Base-by-base conservation (phyloP, 345 rosid genomes). In the Rhizophora apiculata region DNA sequence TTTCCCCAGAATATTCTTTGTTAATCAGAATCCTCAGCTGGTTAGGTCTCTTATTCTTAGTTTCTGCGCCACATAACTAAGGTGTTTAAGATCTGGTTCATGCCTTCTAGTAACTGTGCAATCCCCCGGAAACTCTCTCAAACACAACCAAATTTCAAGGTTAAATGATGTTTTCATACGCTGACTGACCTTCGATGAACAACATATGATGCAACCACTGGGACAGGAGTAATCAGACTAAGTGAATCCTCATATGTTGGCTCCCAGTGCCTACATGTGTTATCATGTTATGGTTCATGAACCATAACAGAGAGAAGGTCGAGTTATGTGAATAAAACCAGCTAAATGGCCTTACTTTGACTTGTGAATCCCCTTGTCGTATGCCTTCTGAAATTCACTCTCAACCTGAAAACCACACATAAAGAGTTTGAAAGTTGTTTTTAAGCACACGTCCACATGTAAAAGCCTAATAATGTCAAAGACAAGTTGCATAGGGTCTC, bases 351-450 rank as follows among this genome's bases (percentile, higher is more conserved):
- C 88, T 75, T 84, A 94, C 97, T 89, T 90, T 66, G 93, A 85
- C 81, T 89, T 89, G 32, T 73, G 93, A 78, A 92, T 88, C 60
- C 99, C 99, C 70, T 77, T 85, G 71, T 88, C 96, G 72, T 89
- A 89, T 63, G 96, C 93, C 82, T 88, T 88, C 73, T 88, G 97
- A 82, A 94, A 94, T 84, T 92, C 97, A 86, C 99, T 95, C 81
- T 89, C 88, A 64, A 88, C 97, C 99, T 94, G 86, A 60, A 79
- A 73, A 58, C 55, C 19, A 74, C 31, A 22, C 26, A 30, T 54
- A 76, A 62, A 56, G 72, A 73, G 52, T 37, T 20, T 10, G n/a
- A 55, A 49, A 27, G 7, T 63, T 48, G 56, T 63, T 51, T 66
- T 24, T 24, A 60, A 18, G 51, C 61, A 37, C 43, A 37, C 8